These are phyloP conservation scores for Spirogloea muscicola DNA, from an alignment of 139 green algal species.

Conservation along the genomic window DNA sequence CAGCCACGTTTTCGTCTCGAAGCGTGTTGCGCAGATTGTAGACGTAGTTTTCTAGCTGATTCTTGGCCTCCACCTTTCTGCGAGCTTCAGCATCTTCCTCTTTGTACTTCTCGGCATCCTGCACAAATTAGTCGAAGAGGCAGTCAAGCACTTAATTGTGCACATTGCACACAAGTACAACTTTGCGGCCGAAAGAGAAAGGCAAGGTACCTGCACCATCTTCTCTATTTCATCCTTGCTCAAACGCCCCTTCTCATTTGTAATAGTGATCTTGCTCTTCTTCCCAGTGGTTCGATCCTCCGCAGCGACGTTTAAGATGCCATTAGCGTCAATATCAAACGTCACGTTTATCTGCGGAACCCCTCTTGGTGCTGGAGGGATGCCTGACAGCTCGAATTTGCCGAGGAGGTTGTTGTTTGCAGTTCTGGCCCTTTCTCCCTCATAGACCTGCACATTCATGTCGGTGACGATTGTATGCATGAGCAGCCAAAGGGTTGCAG, in stretches of 20 bases:
- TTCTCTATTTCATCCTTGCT: constrained; percentile 97
- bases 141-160: no score
- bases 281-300: constrained; percentile 93
- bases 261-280: constrained; percentile 99
- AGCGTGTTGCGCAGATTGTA: constrained; percentile 92
- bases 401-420: constrained; percentile 97
- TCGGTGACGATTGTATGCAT: no score
- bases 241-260: constrained; percentile 96
- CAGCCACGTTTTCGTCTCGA: constrained; percentile 75
- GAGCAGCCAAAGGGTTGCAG: no score
- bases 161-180: no score
- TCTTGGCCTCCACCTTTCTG: constrained; percentile 92
- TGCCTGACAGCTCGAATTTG: constrained; percentile 98
- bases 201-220: constrained; percentile 87
- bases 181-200: no score
- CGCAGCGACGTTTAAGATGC: constrained; percentile 95
- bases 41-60: constrained; percentile 88
- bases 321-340: constrained; percentile 99
- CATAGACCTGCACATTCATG: no score
- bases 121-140: no score
- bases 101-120: constrained; percentile 98
- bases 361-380: constrained; percentile 93
- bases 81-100: constrained; percentile 88
- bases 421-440: constrained; percentile 88
- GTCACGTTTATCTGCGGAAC: constrained; percentile 97